Conservation (phyloP, 129 eudicot species). For the Artemisia annua region DNA sequence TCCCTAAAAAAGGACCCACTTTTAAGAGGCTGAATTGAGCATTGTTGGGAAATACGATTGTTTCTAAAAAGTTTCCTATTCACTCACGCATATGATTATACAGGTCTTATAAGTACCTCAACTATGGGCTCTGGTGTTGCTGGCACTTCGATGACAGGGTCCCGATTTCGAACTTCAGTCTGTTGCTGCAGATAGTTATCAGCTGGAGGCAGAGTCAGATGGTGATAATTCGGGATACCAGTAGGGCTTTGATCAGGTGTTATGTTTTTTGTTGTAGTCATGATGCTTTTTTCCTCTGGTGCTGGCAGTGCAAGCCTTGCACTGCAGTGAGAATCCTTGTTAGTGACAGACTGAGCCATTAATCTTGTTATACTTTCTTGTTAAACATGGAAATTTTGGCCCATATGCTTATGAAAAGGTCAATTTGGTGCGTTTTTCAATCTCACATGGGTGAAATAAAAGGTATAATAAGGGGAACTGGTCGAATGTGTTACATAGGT, state of each 20-base stretch:
- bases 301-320: constrained; percentile 97
- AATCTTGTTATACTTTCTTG: neutral
- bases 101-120: constrained; percentile 39
- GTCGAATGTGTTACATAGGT: no score
- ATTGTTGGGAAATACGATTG: neutral
- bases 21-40: neutral
- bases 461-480: no score
- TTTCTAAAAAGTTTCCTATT: neutral
- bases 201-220: constrained; percentile 50
- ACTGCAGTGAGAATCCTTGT: constrained; percentile 44
- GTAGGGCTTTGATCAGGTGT: constrained; percentile 37
- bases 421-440: no score
- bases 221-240: constrained; percentile 35
- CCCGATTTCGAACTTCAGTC: constrained; percentile 32
- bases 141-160: constrained; percentile 70
- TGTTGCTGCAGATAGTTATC: constrained; percentile 20
- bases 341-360: constrained; percentile 20
- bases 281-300: constrained; percentile 75
- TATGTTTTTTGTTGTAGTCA: constrained; percentile 39
- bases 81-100: neutral
- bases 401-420: neutral
- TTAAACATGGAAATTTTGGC: neutral
- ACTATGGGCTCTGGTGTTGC: constrained; percentile 58
- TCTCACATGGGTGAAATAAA: no score
- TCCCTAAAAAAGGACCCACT: neutral